These are phyloP conservation scores for Annulohypoxylon nitens DNA, from an alignment of 495 filamentous ascomycete genomes.

Conservation along the genomic window DNA sequence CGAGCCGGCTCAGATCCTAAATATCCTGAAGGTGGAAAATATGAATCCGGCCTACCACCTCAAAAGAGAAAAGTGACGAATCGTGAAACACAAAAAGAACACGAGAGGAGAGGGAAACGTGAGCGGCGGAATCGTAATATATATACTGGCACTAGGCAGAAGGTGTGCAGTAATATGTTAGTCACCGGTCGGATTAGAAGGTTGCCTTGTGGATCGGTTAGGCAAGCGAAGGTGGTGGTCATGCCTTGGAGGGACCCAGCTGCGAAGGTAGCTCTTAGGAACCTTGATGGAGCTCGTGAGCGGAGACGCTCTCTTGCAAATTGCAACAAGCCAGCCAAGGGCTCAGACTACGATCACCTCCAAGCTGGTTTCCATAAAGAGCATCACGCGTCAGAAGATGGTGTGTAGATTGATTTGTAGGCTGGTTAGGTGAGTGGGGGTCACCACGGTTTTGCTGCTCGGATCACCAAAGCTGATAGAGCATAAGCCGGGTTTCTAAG, in stretches of 20 bases:
- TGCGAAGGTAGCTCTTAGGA: conserved; percentile 27
- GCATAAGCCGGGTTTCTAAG: conserved; percentile 49
- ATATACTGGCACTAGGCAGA: conserved; percentile 49
- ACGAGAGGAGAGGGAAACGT: conserved; percentile 21
- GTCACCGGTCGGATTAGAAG: conserved; percentile 47
- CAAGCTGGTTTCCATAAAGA: conserved; percentile 47
- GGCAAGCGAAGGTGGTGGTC: conserved; percentile 47
- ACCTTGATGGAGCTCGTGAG: conserved; percentile 42
- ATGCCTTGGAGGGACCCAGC: conserved; percentile 35
- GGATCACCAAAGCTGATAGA: conserved; percentile 27
- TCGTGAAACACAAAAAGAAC: conserved; percentile 34
- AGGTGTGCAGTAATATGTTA: conserved; percentile 43
- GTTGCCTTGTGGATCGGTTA: conserved; percentile 50
- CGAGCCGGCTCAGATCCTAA: conserved; percentile 47
- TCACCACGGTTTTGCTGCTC: conserved; percentile 3
- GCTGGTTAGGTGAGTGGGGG: conserved; percentile 41
- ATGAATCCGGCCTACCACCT: conserved; percentile 40
- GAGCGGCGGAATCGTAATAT: conserved; percentile 26
- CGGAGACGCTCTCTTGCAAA: conserved; percentile 31
- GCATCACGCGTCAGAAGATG: conserved; percentile 48
- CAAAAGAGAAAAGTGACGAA: conserved; percentile 34
- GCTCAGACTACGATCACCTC: conserved; percentile 34
- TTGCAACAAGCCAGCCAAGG: conserved; percentile 41
- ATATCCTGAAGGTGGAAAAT: conserved; percentile 31
- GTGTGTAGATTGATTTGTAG: conserved; percentile 48